Evolutionary conservation across 805 yeast species (phyloP), one percentile per base, ranked within the genome.

Genomic region (Nakazawaea laoshanensis): DNA sequence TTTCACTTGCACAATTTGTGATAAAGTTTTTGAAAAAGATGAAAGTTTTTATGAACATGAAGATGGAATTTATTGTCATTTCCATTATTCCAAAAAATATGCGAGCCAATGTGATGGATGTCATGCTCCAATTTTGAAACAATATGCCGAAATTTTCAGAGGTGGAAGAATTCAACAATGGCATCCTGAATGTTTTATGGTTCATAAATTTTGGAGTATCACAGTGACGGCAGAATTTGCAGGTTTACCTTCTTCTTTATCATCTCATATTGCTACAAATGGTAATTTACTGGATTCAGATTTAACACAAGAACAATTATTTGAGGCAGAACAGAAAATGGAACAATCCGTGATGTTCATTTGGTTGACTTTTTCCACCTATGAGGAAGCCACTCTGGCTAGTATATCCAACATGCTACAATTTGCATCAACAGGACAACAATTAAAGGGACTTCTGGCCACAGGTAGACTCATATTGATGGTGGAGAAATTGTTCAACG

Each of bases 161-260:
- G 95, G 96, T 32, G 96, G 96, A 15, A 70, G 79, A 44, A 80
- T 83, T 38, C 95, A 88, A 53, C 94, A 86, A 52, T 92, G 99
- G 99, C 99, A 92, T 57, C 97, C 96, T 2, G 97, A 94, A 53
- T 92, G 99, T 62, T 92, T 87, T 52, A 94, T 94, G 87, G 94
- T 92, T 30, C 88, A 83, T 61, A 88, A 88, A 55, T 88, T 86
- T 49, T 92, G 98, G 98, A 87, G 86, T 50, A 94, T 88, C 14
- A 70, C 77, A 37, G 63, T 92, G 15, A 69, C 80, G 1, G 67
- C 81, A 0, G 77, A 70, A 32, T 61, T 71, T 7, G 67, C 80
- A 18, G 88, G 63, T 24, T 57, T 65, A 15, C 53, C 57, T 4
- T 33, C 48, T 1, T 11, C 26, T 3, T 19, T 29, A 2, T 21